phyloP scores from a whole-genome alignment of 306 rosid species.

The Canavalia gladiata region DNA sequence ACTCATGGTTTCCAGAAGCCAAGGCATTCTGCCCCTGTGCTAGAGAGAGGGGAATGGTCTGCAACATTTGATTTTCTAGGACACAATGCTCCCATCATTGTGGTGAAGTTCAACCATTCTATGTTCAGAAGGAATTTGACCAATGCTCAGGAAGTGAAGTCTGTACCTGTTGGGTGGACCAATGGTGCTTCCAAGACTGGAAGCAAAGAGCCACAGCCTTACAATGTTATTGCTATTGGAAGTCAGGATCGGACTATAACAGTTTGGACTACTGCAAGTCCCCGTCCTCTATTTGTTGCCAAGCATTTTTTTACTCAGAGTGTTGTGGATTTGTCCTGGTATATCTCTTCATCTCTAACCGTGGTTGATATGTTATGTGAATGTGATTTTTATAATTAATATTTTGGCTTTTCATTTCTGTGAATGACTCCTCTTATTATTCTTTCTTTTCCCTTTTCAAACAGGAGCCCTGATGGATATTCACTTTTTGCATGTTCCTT shows the following conservation, averaged over 20 bases:
- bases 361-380: conserved; percentile 22
- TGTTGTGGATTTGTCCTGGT: conserved; percentile 99
- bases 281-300: conserved; percentile 99
- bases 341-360: conserved; percentile 42
- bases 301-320: conserved; percentile 97
- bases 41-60: conserved; percentile 99
- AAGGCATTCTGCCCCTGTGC: conserved; percentile 98
- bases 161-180: conserved; percentile 86
- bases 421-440: conserved; percentile 25
- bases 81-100: conserved; percentile 96
- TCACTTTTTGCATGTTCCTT: conserved; percentile 95
- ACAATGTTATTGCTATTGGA: conserved; percentile 97
- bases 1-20: conserved; percentile 99
- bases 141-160: conserved; percentile 75
- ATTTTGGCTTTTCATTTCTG: conserved; percentile 28
- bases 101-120: conserved; percentile 95
- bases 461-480: conserved; percentile 99
- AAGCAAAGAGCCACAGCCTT: conserved; percentile 85
- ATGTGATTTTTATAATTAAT: background rate
- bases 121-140: conserved; percentile 82
- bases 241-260: conserved; percentile 98
- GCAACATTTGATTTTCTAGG: conserved; percentile 99
- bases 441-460: conserved; percentile 47
- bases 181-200: conserved; percentile 86
- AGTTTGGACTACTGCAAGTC: conserved; percentile 98